Evolutionary conservation across 78 protist genomes (phyloP).

Genomic region (Guillardia theta): DNA sequence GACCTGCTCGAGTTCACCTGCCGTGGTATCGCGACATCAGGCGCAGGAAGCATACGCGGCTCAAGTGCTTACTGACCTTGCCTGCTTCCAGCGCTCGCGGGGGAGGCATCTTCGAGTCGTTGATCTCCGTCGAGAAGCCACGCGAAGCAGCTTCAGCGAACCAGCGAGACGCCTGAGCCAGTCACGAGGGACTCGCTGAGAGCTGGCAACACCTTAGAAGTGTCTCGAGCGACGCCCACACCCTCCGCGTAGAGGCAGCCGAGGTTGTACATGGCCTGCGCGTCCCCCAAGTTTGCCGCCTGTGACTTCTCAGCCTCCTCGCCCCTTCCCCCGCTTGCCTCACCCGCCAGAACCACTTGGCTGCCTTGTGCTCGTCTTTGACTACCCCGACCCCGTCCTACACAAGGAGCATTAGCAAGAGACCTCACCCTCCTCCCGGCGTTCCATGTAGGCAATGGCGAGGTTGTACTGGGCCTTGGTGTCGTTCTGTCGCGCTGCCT

Average conservation of each 20-base stretch:
- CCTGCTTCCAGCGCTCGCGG: too few species aligned
- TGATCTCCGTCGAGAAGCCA: too few species aligned
- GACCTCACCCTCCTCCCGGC: too few species aligned
- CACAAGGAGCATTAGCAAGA: too few species aligned
- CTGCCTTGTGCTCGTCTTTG: background rate
- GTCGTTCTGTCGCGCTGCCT: slow-evolving; percentile 9
- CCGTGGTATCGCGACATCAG: too few species aligned
- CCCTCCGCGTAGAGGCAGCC: slow-evolving; percentile 36
- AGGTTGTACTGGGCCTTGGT: slow-evolving; percentile 27
- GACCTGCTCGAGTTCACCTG: too few species aligned
- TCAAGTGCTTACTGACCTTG: too few species aligned
- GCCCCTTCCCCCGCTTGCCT: too few species aligned
- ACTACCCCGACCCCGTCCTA: too few species aligned
- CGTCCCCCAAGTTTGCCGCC: background rate
- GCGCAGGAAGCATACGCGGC: too few species aligned
- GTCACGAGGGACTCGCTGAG: background rate
- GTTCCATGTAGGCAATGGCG: background rate
- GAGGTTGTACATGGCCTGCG: slow-evolving; percentile 1
- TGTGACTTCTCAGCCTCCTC: too few species aligned
- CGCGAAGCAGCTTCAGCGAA: background rate
- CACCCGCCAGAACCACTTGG: background rate
- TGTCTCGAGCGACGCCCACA: background rate
- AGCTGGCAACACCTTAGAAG: background rate
- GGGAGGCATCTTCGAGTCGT: too few species aligned
- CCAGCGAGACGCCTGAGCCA: background rate